Evolutionary conservation across 306 rosid genomes (phyloP).

Genomic region (Senna tora): DNA sequence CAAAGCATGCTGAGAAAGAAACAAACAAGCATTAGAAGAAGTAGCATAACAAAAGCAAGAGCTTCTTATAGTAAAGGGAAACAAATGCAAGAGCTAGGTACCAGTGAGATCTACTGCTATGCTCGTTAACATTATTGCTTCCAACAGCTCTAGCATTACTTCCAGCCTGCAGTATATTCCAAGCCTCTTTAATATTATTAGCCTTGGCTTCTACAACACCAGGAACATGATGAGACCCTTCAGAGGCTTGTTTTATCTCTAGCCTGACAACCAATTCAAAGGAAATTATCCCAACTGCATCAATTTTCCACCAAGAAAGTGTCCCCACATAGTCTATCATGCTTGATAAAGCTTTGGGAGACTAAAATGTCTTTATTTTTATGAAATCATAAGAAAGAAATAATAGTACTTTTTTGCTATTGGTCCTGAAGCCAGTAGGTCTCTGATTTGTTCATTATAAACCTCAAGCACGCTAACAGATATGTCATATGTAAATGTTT

Average conservation of each 20-base stretch:
- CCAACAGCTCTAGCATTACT: slow-evolving; percentile 87
- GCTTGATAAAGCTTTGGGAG: slow-evolving; percentile 29
- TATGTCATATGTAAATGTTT: slow-evolving; percentile 59
- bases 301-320: slow-evolving; percentile 28
- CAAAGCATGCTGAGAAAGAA: slow-evolving; percentile 70
- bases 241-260: slow-evolving; percentile 85
- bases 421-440: slow-evolving; percentile 66
- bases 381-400: slow-evolving; percentile 27
- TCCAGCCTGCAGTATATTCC: slow-evolving; percentile 79
- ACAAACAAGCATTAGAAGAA: slow-evolving; percentile 24
- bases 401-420: slow-evolving; percentile 68
- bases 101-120: slow-evolving; percentile 96
- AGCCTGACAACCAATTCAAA: slow-evolving; percentile 52
- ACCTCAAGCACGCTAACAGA: slow-evolving; percentile 92
- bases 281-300: slow-evolving; percentile 31
- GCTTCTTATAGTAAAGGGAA: not conserved
- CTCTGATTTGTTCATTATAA: slow-evolving; percentile 90
- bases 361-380: not conserved
- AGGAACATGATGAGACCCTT: slow-evolving; percentile 80
- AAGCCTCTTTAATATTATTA: slow-evolving; percentile 63
- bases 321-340: slow-evolving; percentile 22
- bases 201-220: slow-evolving; percentile 80
- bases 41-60: slow-evolving; percentile 11
- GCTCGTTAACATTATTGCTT: slow-evolving; percentile 85
- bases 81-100: slow-evolving; percentile 33